These are phyloP conservation scores for Lachnellula occidentalis DNA, from an alignment of 2,329 filamentous ascomycete genomes.

Conservation along the genomic window DNA sequence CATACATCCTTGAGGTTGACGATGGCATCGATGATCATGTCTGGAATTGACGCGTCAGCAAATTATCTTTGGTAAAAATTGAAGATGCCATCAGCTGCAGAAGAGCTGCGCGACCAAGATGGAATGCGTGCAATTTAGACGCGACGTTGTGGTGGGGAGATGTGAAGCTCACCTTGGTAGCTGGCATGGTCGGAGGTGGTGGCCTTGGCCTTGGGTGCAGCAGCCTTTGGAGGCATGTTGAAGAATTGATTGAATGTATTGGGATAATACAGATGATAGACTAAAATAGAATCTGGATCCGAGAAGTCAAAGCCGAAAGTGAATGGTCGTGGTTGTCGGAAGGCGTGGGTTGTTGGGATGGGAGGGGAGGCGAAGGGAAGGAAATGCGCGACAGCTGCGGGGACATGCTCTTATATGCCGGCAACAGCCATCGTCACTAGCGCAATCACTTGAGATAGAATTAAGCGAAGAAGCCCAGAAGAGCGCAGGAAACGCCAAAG, in stretches of 20 bases:
- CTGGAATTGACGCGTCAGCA: conserved; percentile 24
- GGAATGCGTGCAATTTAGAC: conserved; percentile 31
- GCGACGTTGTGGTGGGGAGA: conserved; percentile 41
- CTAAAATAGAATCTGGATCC: background rate
- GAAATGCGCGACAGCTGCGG: background rate
- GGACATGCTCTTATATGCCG: background rate
- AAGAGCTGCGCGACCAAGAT: conserved; percentile 46
- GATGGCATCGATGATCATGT: conserved; percentile 32
- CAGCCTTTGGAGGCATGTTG: conserved; percentile 63
- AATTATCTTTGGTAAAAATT: conserved; percentile 7
- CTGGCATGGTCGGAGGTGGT: conserved; percentile 50
- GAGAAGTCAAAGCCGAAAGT: background rate
- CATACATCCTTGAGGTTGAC: conserved; percentile 31
- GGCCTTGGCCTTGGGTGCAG: conserved; percentile 53
- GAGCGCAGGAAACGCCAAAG: background rate
- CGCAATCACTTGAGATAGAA: background rate
- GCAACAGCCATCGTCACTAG: background rate
- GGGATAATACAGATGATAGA: conserved; percentile 5
- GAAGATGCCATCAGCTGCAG: conserved; percentile 41
- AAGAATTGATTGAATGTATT: conserved; percentile 14
- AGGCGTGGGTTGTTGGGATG: background rate
- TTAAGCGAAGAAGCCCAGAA: background rate
- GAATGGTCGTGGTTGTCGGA: background rate
- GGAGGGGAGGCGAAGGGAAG: conserved; percentile 5
- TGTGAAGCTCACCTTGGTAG: conserved; percentile 56